These are phyloP conservation scores for Acidiella bohemica DNA, from an alignment of 495 filamentous ascomycete genomes.

Conservation along the genomic window DNA sequence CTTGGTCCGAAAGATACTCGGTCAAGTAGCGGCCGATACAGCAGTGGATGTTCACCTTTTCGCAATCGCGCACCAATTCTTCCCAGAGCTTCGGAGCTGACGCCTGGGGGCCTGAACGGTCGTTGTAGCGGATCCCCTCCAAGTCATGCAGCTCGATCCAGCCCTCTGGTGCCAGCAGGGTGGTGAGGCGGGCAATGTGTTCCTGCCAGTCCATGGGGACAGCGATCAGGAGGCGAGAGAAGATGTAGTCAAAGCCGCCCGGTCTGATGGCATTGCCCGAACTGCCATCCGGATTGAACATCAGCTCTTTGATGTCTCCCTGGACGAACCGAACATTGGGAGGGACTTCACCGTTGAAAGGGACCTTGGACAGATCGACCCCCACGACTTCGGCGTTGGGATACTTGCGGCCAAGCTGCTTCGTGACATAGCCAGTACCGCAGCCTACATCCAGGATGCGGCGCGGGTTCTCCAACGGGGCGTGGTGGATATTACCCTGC, in stretches of 20 bases:
- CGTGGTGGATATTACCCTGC: too few relatives aligned
- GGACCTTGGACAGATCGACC: slow-evolving; percentile 4
- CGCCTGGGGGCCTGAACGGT: too few relatives aligned
- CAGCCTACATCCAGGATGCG: slow-evolving; percentile 13
- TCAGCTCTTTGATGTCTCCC: slow-evolving; percentile 2
- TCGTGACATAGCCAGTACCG: slow-evolving; percentile 7
- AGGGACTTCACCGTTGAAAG: not conserved
- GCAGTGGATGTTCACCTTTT: too few relatives aligned
- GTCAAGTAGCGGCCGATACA: too few relatives aligned
- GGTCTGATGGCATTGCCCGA: not conserved
- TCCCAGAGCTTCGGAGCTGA: too few relatives aligned
- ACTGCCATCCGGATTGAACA: not conserved
- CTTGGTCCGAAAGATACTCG: too few relatives aligned
- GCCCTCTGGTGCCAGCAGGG: slow-evolving; percentile 4
- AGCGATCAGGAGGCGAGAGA: slow-evolving; percentile 3
- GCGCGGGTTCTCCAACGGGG: too few relatives aligned
- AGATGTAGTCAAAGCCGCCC: slow-evolving; percentile 4
- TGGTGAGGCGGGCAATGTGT: not conserved
- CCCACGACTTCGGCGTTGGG: slow-evolving; percentile 9
- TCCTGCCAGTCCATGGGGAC: slow-evolving; percentile 3
- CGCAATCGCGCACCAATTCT: too few relatives aligned
- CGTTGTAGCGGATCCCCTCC: slow-evolving; percentile 4
- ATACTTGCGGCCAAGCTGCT: slow-evolving; percentile 1
- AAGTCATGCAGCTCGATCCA: slow-evolving; percentile 8
- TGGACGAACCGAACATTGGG: slow-evolving; percentile 11